phyloP scores from a whole-genome alignment of 2,329 filamentous ascomycete species.

The Davidsoniella neocaledoniae region DNA sequence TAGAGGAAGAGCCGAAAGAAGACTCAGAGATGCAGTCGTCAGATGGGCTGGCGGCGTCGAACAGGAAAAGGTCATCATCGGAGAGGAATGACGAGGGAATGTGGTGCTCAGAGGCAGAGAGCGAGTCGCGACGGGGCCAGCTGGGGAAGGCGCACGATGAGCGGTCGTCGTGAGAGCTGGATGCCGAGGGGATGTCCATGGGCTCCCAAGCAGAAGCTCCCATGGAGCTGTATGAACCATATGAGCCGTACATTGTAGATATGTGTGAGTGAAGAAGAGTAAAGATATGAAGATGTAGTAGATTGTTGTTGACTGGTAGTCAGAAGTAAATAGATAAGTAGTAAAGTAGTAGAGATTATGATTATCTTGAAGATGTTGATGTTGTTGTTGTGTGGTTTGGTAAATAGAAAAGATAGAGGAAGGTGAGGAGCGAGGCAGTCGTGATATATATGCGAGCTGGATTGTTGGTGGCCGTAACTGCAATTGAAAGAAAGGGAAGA shows the following conservation, averaged over 20 bases:
- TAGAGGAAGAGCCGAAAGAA: constrained; percentile 5
- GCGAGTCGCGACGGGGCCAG: constrained; percentile 38
- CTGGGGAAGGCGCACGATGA: constrained; percentile 40
- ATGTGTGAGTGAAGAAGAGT: constrained; percentile 1
- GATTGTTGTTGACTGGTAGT: background rate
- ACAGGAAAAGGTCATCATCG: constrained; percentile 14
- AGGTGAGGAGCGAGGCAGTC: background rate
- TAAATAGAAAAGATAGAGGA: too few species aligned
- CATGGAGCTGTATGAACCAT: constrained; percentile 33
- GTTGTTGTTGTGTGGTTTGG: background rate
- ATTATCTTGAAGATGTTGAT: background rate
- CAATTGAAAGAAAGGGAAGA: too few species aligned
- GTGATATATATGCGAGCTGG: background rate
- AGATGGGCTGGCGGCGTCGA: background rate
- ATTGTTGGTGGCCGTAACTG: too few species aligned
- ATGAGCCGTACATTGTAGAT: constrained; percentile 31
- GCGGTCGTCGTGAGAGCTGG: constrained; percentile 24
- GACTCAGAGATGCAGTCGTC: constrained; percentile 1
- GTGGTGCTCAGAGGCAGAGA: constrained; percentile 22
- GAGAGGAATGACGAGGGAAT: constrained; percentile 16
- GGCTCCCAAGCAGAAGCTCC: constrained; percentile 29
- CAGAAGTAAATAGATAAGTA: background rate
- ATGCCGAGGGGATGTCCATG: constrained; percentile 29
- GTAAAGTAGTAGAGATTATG: background rate
- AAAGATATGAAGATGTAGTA: background rate